Conservation (phyloP, 768 basidiomycete species). For the Mycena crocata region DNA sequence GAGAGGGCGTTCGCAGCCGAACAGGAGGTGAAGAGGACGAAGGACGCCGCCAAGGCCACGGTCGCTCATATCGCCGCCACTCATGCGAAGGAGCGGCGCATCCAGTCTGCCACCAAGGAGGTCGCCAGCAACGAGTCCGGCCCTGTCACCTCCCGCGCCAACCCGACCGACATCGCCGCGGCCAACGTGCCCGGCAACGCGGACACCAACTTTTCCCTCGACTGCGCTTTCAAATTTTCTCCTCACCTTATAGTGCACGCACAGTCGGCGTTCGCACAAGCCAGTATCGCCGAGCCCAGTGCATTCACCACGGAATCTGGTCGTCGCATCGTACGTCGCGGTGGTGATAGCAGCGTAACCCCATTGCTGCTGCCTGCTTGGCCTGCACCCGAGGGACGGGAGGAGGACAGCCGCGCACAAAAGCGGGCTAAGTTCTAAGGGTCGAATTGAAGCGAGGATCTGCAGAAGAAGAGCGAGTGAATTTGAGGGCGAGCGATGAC, state of each 20-base stretch:
- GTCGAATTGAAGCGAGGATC: neutral
- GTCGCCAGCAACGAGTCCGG: neutral
- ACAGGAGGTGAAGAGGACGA: neutral
- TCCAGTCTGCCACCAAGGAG: neutral
- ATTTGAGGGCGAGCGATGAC: neutral
- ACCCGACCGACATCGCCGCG: neutral
- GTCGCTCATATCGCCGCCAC: neutral
- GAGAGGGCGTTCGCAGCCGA: neutral
- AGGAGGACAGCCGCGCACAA: neutral
- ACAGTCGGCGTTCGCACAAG: neutral
- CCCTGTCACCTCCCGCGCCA: neutral
- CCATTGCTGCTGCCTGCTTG: slow-evolving; percentile 7
- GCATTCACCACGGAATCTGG: neutral
- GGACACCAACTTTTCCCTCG: neutral
- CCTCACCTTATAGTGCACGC: neutral
- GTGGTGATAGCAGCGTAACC: neutral
- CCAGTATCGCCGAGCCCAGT: neutral
- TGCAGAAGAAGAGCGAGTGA: neutral
- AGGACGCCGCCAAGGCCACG: neutral
- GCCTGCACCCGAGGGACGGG: neutral
- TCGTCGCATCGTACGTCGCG: neutral
- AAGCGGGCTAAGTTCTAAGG: neutral
- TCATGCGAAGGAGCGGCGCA: neutral
- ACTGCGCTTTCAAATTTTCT: neutral
- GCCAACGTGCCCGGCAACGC: neutral